Conservation (phyloP, 2,329 filamentous ascomycete genomes). For the Penicillium sp. region DNA sequence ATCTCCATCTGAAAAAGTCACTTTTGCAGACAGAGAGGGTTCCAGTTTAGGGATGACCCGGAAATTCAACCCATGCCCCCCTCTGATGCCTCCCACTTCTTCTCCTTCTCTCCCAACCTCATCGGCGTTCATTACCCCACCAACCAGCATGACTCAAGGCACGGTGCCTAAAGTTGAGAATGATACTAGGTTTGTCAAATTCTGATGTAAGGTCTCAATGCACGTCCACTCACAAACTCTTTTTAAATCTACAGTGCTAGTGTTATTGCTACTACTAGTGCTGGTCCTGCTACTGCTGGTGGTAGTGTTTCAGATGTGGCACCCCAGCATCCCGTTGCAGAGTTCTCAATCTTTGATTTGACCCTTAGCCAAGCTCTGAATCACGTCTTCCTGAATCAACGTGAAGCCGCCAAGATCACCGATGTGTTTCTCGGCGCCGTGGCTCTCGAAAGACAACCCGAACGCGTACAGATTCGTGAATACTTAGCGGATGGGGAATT, state of each 20-base stretch:
- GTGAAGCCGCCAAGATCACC: background rate
- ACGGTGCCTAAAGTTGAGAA: background rate
- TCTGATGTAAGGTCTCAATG: too few relatives aligned
- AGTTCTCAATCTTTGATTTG: constrained; percentile 3
- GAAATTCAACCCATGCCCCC: background rate
- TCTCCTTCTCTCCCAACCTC: background rate
- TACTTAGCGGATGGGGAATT: constrained; percentile 10
- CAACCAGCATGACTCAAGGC: background rate
- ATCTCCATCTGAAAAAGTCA: background rate
- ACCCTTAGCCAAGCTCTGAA: background rate
- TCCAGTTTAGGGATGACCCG: background rate
- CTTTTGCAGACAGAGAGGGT: background rate
- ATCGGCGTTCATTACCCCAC: background rate
- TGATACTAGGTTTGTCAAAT: background rate
- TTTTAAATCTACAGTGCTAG: background rate
- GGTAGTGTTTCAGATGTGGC: background rate
- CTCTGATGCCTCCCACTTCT: background rate
- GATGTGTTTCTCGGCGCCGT: constrained; percentile 1
- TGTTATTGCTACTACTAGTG: too few relatives aligned
- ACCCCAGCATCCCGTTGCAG: background rate
- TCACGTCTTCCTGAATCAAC: background rate
- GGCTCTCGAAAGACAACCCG: background rate
- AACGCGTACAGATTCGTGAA: constrained; percentile 5
- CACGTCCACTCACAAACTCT: background rate
- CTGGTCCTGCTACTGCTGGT: too few relatives aligned